Conservation (phyloP, 2,329 filamentous ascomycete species). For the Elsinoe australis region DNA sequence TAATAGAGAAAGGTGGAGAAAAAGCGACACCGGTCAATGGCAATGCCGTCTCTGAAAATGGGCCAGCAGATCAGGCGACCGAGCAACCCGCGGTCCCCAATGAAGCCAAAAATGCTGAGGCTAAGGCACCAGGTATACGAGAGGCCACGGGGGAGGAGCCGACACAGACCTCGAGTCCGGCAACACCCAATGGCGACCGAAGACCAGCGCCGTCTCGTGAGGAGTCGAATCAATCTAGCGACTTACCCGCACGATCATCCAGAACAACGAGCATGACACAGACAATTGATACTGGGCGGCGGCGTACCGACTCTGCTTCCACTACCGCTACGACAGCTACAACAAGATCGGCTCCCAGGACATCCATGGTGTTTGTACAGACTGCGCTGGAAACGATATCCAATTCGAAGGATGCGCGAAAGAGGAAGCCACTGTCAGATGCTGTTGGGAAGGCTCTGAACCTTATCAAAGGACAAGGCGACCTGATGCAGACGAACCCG, state of each 20-base stretch:
- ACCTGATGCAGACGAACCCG: constrained; percentile 74
- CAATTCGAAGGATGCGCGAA: constrained; percentile 81
- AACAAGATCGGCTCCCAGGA: constrained; percentile 56
- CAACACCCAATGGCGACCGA: constrained; percentile 8
- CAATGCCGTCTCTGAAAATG: too few species aligned
- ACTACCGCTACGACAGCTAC: constrained; percentile 45
- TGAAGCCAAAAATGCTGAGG: too few species aligned
- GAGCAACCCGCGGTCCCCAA: too few species aligned
- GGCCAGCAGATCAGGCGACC: too few species aligned
- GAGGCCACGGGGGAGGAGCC: too few species aligned
- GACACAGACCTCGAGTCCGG: constrained; percentile 1
- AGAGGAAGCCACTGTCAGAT: constrained; percentile 75
- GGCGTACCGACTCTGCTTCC: constrained; percentile 54
- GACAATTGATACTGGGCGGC: constrained; percentile 27
- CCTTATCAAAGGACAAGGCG: constrained; percentile 72
- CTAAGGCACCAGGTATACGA: too few species aligned
- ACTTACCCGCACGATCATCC: constrained; percentile 3
- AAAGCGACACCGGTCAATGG: too few species aligned
- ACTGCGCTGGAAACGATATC: constrained; percentile 89
- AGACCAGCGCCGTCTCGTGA: constrained; percentile 5
- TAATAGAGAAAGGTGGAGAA: too few species aligned
- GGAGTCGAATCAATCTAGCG: constrained; percentile 13
- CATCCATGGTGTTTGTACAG: constrained; percentile 91
- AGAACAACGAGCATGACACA: constrained; percentile 16
- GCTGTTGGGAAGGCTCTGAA: constrained; percentile 72